A percentile compares a stretch with the other conserved stretches of the same genome.
These are phyloP conservation scores for Talaromyces sp. DNA, from an alignment of 2,329 filamentous ascomycete species.

Conservation along the genomic window DNA sequence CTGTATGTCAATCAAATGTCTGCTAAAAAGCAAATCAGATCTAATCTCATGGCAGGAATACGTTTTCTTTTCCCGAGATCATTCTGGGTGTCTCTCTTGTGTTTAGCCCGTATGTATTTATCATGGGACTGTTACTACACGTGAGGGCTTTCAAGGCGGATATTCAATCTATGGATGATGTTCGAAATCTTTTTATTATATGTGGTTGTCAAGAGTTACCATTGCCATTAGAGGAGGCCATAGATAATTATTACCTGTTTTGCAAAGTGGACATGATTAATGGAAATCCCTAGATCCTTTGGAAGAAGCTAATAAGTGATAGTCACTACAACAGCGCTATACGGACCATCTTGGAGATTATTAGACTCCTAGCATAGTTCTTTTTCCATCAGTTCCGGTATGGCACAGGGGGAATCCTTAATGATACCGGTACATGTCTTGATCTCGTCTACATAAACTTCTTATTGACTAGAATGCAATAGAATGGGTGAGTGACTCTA, in stretches of 20 bases:
- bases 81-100: conserved; percentile 18
- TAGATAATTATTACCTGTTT: conserved; percentile 27
- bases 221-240: conserved; percentile 24
- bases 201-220: conserved; percentile 21
- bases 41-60: conserved; percentile 6
- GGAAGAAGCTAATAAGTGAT: conserved; percentile 20
- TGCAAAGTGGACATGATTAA: conserved; percentile 20
- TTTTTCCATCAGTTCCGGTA: conserved; percentile 26
- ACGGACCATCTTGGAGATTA: conserved; percentile 22
- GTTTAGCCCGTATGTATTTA: conserved; percentile 22
- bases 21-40: neutral
- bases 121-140: conserved; percentile 26
- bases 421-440: conserved; percentile 23
- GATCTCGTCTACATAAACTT: conserved; percentile 1
- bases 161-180: conserved; percentile 22
- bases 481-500: conserved; percentile 25
- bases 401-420: conserved; percentile 21
- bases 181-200: conserved; percentile 22
- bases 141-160: conserved; percentile 18
- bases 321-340: conserved; percentile 19
- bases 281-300: conserved; percentile 21
- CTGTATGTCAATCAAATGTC: conserved; percentile 20
- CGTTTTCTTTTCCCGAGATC: neutral
- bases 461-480: neutral
- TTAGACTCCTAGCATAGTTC: conserved; percentile 22